Percentiles rank a stretch among this genome's conserved stretches.
phyloP scores from a whole-genome alignment of 305 asterid species.

The Fraxinus sp. region DNA sequence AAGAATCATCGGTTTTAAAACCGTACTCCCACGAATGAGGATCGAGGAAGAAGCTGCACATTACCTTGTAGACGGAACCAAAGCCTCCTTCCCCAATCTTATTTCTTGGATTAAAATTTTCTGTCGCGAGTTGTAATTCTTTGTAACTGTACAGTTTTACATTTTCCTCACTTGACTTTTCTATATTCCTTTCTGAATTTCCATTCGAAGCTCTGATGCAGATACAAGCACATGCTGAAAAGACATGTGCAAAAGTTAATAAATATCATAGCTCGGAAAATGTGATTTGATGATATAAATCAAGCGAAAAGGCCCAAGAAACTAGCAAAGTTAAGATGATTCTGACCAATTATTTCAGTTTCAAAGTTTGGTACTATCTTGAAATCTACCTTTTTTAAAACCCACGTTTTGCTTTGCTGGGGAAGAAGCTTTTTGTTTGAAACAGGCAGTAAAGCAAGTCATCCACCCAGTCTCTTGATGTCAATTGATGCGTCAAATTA shows the following conservation, averaged over 20 bases:
- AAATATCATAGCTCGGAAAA: not conserved
- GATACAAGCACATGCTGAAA: not conserved
- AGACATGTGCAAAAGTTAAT: not conserved
- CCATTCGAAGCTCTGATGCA: conserved; percentile 22
- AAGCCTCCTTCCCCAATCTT: conserved; percentile 86
- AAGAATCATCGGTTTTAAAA: not conserved
- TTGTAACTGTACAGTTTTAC: conserved; percentile 56
- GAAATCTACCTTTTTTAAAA: conserved; percentile 54
- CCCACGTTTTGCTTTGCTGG: conserved; percentile 26
- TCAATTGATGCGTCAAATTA: conserved; percentile 19
- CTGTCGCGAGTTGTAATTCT: conserved; percentile 67
- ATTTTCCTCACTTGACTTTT: conserved; percentile 47
- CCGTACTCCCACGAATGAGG: not conserved
- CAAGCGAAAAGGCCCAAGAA: not conserved
- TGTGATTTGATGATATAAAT: not conserved
- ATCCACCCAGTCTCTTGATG: conserved; percentile 30
- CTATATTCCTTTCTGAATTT: conserved; percentile 44
- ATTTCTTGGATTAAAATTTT: conserved; percentile 51
- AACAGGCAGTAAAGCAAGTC: conserved; percentile 53
- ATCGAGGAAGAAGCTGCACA: not conserved
- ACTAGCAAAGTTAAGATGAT: not conserved
- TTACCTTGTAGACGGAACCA: conserved; percentile 85
- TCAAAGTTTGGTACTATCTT: conserved; percentile 4
- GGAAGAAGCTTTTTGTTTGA: conserved; percentile 33
- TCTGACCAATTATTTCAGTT: conserved; percentile 9